Evolutionary conservation across 306 rosid genomes (phyloP), one percentile per base, ranked within the genome.

Genomic region (Glycine latifolia): DNA sequence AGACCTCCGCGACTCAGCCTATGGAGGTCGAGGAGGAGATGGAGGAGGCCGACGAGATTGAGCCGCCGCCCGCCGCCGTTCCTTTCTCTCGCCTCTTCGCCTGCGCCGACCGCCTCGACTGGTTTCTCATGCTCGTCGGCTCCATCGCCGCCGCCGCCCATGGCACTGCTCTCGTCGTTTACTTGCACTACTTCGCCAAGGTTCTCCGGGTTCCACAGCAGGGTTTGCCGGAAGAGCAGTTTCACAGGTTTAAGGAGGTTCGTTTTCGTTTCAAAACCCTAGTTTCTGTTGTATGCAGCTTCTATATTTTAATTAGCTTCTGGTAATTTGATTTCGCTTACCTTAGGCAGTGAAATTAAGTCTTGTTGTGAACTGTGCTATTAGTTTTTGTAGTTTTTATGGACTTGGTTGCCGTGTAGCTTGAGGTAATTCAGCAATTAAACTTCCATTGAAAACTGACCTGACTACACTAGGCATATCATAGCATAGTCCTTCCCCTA

Each of bases 101-200:
- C 16, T 96, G 98, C 78, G 97, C 99, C 3, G 98, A 96, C 91
- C 90, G 93, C n/a, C 79, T 96, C 6, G 99, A 96, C 81, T 96
- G 99, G 98, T 77, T 83, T 6, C 91, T 96, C n/a, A 96, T 96
- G 99, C 8, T 91, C 10, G 87, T 92, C 3, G 99, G 99, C 44
- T 93, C 99, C 16, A 10, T 93, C 14, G 99, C 98, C 9, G 99
- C 99, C 8, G 99, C 99, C 0, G 97, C 97, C 11, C 99, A 96
- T 58, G 99, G 99, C 10, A 91, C 99, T 12, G 99, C 99, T 11
- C 90, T 96, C 20, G 94, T 96, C 7, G 98, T 96, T 49, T 96
- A 96, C 86, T 89, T 96, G 80, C 99, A 96, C 82, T 96, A 86
- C 91, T 96, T 96, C 67, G 98, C 98, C 5, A 93, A 96, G 90